Evolutionary conservation across 148 eudicot genomes (phyloP), one percentile per base, ranked within the genome.

Genomic region (Camellia japonica): DNA sequence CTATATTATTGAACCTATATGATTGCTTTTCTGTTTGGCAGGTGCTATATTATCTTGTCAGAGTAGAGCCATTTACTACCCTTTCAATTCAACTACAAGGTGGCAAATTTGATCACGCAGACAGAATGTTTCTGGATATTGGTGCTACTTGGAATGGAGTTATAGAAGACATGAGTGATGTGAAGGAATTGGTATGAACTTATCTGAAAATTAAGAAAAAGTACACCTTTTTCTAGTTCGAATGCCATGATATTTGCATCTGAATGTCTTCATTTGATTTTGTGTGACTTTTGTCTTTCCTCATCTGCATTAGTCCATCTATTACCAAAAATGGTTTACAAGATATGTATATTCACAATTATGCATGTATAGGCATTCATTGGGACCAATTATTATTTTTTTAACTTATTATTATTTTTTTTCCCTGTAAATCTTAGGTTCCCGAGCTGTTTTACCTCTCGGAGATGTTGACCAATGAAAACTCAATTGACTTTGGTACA

Each of bases 401-500:
- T 41, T 43, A 15, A 23, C 38, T 65, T 41, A 20, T 3, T 43
- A 38, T 46, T 63, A 43, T 68, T 42, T 2, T 12, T 80, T 47
- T 30, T 58, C 78, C 20, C 23, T 79, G 54, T 73, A 55, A 38
- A 64, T 65, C 75, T 71, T 83, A 95, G 99, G 99, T 97, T 64
- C 99, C 99, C 20, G 99, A 97, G 87, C 85, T 97, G 78, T 97
- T 97, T 94, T 97, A 94, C 84, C 93, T 97, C 77, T 97, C 97
- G 67, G 99, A 97, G 88, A 85, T 86, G 56, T 85, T 97, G 77
- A 91, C 90, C 65, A 97, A 97, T 84, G 92, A 88, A 63, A 97
- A 94, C 82, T 88, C 94, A 15, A 87, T 94, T 84, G 98, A 94
- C 82, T 94, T 94, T 83, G 99, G 99, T 75, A 92, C 98, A 63